These are phyloP conservation scores for Quercus ilex DNA, from an alignment of 306 rosid species.

Conservation along the genomic window DNA sequence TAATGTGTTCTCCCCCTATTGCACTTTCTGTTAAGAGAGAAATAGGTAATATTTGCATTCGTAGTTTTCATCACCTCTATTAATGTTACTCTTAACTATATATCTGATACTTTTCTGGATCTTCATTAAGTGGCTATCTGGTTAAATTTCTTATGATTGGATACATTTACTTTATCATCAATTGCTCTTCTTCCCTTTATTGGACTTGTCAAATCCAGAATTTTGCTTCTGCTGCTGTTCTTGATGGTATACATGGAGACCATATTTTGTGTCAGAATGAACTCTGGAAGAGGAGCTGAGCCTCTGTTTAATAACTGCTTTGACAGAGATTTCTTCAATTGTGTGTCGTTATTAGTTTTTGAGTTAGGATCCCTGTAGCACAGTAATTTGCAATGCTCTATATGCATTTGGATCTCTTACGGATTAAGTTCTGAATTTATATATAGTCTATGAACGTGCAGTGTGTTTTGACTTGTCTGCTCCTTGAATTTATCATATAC, in stretches of 20 bases:
- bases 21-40: not conserved
- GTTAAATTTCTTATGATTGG: conserved; percentile 7
- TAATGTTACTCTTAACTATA: not conserved
- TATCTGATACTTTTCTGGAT: not conserved
- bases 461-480: conserved; percentile 20
- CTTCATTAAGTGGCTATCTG: not conserved
- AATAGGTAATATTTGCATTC: not conserved
- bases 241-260: conserved; percentile 13
- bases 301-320: not conserved
- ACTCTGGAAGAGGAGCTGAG: not conserved
- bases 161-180: not conserved
- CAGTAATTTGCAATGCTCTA: conserved; percentile 3
- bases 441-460: conserved; percentile 24
- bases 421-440: conserved; percentile 18
- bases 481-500: conserved; percentile 10
- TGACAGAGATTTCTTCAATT: not conserved
- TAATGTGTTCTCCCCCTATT: not conserved
- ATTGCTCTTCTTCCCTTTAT: not conserved
- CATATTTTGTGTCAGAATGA: not conserved
- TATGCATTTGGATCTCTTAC: conserved; percentile 16
- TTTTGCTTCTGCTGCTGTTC: conserved; percentile 10
- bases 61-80: not conserved
- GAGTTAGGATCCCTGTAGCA: conserved; percentile 8
- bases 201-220: not conserved
- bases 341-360: conserved; percentile 14